Conservation (phyloP, 148 eudicot species). For the Polygonum maritimum region DNA sequence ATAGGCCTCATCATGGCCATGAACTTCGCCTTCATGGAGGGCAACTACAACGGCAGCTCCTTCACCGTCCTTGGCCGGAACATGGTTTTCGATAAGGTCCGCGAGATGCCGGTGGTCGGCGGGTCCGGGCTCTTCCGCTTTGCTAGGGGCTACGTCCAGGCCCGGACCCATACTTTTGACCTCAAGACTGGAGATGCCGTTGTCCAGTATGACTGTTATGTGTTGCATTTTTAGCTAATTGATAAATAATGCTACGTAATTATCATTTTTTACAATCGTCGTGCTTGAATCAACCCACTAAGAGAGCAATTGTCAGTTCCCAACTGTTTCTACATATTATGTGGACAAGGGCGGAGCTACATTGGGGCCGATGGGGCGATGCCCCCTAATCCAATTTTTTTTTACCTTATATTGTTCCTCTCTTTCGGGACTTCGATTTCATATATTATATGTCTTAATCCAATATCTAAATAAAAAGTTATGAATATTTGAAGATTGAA, state of each 20-base stretch:
- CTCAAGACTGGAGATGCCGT: slow-evolving; percentile 22
- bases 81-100: slow-evolving; percentile 13
- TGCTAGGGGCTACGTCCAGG: slow-evolving; percentile 28
- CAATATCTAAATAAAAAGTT: too few species aligned
- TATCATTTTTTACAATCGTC: too few species aligned
- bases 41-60: slow-evolving; percentile 33
- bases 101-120: slow-evolving; percentile 31
- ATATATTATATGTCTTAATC: too few species aligned
- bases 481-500: too few species aligned
- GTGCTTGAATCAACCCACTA: slow-evolving; percentile 13
- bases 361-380: too few species aligned
- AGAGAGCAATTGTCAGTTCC: neutral
- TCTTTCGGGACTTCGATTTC: too few species aligned
- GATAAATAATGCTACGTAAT: too few species aligned
- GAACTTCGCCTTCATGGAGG: slow-evolving; percentile 25
- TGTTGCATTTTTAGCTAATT: slow-evolving; percentile 21
- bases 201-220: slow-evolving; percentile 24
- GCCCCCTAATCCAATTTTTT: too few species aligned
- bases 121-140: slow-evolving; percentile 31
- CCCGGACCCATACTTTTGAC: slow-evolving; percentile 17
- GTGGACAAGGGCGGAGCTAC: too few species aligned
- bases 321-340: too few species aligned
- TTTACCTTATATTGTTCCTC: too few species aligned
- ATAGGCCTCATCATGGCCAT: slow-evolving; percentile 26
- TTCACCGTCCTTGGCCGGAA: slow-evolving; percentile 30